phyloP scores from a whole-genome alignment of 1,284 basidiomycete species.

The Cutaneotrichosporon arboriforme region DNA sequence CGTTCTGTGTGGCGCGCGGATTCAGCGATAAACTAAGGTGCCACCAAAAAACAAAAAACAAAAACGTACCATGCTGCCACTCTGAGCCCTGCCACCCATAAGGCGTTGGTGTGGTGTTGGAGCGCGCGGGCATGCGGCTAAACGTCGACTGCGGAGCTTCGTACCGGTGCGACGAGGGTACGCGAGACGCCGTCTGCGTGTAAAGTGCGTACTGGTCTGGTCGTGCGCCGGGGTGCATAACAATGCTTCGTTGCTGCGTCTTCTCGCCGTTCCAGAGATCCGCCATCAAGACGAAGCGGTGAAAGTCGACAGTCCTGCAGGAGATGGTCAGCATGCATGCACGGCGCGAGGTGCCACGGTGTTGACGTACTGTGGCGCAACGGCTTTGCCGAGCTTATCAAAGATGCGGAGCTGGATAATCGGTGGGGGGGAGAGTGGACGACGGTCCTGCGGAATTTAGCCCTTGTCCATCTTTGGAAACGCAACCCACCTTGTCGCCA shows the following conservation, averaged over 20 bases:
- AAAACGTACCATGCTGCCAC: slow-evolving; percentile 3
- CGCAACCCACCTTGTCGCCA: slow-evolving; percentile 72
- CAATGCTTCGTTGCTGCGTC: slow-evolving; percentile 73
- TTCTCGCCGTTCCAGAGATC: slow-evolving; percentile 81
- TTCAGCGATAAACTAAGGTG: too few relatives aligned
- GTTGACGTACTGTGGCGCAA: slow-evolving; percentile 67
- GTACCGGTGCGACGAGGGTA: slow-evolving; percentile 3
- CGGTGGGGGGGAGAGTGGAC: slow-evolving; percentile 81
- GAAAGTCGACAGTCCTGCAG: slow-evolving; percentile 57
- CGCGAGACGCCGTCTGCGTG: slow-evolving; percentile 10
- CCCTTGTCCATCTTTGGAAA: not conserved
- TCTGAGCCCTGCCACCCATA: slow-evolving; percentile 3
- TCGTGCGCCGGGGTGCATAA: slow-evolving; percentile 62
- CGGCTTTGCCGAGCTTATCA: slow-evolving; percentile 55
- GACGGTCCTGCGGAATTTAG: slow-evolving; percentile 61
- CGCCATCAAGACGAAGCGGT: slow-evolving; percentile 79
- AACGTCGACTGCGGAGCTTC: slow-evolving; percentile 1
- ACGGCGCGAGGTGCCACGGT: too few relatives aligned
- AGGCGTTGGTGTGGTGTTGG: not conserved
- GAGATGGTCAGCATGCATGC: not conserved
- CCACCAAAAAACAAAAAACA: too few relatives aligned
- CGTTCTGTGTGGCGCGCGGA: not conserved
- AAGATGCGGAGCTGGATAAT: slow-evolving; percentile 52
- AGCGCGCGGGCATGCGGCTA: not conserved
- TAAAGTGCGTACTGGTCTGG: slow-evolving; percentile 18